A percentile compares a stretch with the other conserved stretches of the same genome.
Conservation (phyloP, 208 protist species). For the Cochliopodium minus region DNA sequence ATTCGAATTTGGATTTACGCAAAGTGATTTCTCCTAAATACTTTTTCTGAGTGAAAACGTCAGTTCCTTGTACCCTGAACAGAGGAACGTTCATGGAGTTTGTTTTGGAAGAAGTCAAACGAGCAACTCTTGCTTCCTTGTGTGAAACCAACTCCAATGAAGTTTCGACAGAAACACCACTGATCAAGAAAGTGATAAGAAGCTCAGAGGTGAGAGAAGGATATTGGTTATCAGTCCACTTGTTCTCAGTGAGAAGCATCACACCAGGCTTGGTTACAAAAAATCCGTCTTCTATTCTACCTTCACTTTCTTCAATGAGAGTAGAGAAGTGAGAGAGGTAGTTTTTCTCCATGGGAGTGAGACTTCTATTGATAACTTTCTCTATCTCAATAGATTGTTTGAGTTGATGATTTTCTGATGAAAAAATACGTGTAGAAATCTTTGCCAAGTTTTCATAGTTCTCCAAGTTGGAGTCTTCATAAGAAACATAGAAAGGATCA, state of each 20-base stretch:
- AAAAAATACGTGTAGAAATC: too few relatives aligned
- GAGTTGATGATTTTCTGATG: too few relatives aligned
- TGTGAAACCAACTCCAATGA: not conserved
- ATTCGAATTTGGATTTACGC: too few relatives aligned
- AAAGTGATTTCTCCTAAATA: not conserved
- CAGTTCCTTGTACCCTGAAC: not conserved
- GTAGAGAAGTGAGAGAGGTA: too few relatives aligned
- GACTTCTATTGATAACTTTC: too few relatives aligned
- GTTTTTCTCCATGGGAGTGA: too few relatives aligned
- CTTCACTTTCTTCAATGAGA: not conserved
- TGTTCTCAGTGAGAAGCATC: not conserved
- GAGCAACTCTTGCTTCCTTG: not conserved
- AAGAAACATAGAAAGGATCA: too few relatives aligned
- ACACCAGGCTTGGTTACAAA: not conserved
- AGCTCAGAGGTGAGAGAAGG: not conserved
- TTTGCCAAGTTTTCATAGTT: too few relatives aligned
- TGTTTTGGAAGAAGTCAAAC: not conserved
- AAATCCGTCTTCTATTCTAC: not conserved
- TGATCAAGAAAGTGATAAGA: not conserved
- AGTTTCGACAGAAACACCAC: not conserved
- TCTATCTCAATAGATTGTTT: too few relatives aligned
- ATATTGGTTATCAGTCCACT: not conserved
- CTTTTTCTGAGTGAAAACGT: not conserved
- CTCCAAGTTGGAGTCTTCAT: too few relatives aligned
- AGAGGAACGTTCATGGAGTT: not conserved